A percentile compares a stretch with the other conserved stretches of the same genome.
Conservation (phyloP, 2,329 filamentous ascomycete species). For the Bipolaris bicolor region DNA sequence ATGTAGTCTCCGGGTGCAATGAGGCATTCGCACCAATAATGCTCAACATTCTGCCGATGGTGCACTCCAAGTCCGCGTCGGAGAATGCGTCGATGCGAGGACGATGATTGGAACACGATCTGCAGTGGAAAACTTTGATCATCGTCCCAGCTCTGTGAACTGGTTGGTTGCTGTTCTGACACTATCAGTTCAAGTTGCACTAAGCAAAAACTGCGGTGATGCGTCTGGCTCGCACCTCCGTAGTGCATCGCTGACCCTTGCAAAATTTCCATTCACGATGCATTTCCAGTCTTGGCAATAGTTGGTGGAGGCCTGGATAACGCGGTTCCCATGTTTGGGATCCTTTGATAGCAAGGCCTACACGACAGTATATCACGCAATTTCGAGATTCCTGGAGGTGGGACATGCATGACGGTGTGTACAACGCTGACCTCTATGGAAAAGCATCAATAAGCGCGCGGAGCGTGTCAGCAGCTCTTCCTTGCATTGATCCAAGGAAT, state of each 20-base stretch:
- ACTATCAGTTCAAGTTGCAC: neutral
- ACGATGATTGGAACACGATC: neutral
- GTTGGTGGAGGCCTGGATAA: neutral
- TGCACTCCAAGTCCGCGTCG: neutral
- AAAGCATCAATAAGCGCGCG: neutral
- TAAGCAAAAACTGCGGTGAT: neutral
- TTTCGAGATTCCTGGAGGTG: neutral
- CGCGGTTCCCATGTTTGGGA: no score
- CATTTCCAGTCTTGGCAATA: neutral
- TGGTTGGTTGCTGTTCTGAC: neutral
- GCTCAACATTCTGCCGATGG: neutral
- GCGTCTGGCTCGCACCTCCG: constrained; percentile 2
- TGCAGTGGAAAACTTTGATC: neutral
- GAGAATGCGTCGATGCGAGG: neutral
- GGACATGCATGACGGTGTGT: neutral
- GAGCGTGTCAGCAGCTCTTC: neutral
- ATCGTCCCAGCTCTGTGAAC: neutral
- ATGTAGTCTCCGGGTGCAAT: neutral
- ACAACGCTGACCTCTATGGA: neutral
- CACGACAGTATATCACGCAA: neutral
- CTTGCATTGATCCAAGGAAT: neutral
- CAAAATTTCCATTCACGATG: neutral
- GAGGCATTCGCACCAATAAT: neutral
- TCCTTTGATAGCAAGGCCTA: neutral
- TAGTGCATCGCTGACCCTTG: neutral